Base-by-base conservation (phyloP, 441 rosid species). In the Arabidopsis hybrid region DNA sequence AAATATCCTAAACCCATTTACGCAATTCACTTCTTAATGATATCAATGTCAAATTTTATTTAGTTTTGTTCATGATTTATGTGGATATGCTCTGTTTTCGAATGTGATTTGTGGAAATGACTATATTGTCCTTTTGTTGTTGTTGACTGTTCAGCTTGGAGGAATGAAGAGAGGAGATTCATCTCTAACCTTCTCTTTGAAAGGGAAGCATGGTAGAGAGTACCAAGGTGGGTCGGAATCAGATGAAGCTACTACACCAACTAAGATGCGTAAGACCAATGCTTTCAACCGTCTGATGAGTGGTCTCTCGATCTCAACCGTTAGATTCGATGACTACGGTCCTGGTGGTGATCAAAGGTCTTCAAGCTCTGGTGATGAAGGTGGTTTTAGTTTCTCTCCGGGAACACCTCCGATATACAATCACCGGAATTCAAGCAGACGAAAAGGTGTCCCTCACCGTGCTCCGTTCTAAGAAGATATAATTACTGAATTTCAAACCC, bases 401-500 rank as follows among this genome's bases (percentile, higher is more conserved):
- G 71, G 81, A 0, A 88, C 96, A 35, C 89, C 96, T 50, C 94
- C 96, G 29, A 82, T 87, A 12, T 87, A 72, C 80, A 90, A 84
- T 46, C 91, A 85, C 67, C 69, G 85, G 71, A 91, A 88, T 69
- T 85, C 96, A 56, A 83, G 89, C 77, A 79, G 95, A 53, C 84
- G 97, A 71, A 91, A 91, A 84, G 95, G 97, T 52, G 82, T 83
- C 36, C 97, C 97, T 16, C 97, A 84, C 35, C 93, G 96, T 14
- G 92, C 97, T 66, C 95, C 97, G 60, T 89, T 89, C 67, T 74
- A 49, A n/a, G 10, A 3, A 52, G 6, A 17, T 17, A 61, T 49
- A 21, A 16, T 32, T 60, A 21, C 62, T 35, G 35, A 65, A 71
- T 71, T 69, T 63, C 71, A 69, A 69, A 29, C 47, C 61, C 47